Percentiles rank a stretch among this genome's conserved stretches.
These are phyloP conservation scores for Dendrostoma leiphaemia DNA, from an alignment of 2,329 filamentous ascomycete genomes.

Conservation along the genomic window DNA sequence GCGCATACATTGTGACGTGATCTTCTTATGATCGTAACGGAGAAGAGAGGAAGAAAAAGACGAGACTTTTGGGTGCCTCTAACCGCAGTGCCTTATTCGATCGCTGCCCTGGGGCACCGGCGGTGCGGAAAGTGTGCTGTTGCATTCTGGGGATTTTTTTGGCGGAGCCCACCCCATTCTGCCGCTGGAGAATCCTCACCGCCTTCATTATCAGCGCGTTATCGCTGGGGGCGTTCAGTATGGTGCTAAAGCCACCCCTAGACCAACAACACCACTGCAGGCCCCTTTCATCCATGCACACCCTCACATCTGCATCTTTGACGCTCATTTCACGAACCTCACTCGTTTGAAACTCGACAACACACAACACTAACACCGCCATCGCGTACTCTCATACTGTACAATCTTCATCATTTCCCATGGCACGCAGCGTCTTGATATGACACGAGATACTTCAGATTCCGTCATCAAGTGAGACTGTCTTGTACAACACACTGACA, in stretches of 20 bases:
- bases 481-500: slow-evolving; percentile 19
- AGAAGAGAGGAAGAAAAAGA: too few relatives aligned
- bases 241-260: neutral
- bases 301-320: neutral
- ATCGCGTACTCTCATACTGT: too few relatives aligned
- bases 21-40: too few relatives aligned
- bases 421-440: neutral
- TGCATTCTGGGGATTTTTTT: slow-evolving; percentile 14
- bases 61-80: too few relatives aligned
- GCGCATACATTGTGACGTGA: slow-evolving; percentile 28
- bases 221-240: neutral
- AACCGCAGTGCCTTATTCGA: neutral
- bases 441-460: neutral
- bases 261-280: neutral
- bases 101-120: too few relatives aligned
- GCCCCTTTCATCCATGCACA: neutral
- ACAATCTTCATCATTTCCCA: too few relatives aligned
- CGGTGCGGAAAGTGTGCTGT: too few relatives aligned
- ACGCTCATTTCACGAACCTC: neutral
- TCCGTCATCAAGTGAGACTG: neutral
- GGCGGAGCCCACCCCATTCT: slow-evolving; percentile 33
- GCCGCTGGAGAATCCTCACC: slow-evolving; percentile 30
- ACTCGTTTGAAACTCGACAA: neutral
- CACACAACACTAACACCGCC: neutral
- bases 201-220: slow-evolving; percentile 26